Conservation (phyloP, 345 rosid species). For the Noccaea caerulescens region DNA sequence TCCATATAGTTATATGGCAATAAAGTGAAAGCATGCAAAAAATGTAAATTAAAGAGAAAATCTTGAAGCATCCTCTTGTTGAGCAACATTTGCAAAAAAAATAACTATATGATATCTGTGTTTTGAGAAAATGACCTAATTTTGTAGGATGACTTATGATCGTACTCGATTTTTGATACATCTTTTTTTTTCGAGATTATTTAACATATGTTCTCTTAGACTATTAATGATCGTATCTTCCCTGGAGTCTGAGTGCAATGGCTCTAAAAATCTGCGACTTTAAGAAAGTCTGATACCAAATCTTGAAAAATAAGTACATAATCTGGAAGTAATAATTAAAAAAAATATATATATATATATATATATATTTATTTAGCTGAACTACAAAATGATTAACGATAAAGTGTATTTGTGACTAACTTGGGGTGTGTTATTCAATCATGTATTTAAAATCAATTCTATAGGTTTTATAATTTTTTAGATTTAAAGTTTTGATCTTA, state of each 20-base stretch:
- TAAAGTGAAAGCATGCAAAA: conserved; percentile 18
- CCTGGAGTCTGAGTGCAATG: conserved; percentile 5
- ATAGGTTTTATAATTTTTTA: too few species aligned
- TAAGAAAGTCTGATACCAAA: conserved; percentile 22
- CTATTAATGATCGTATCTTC: not conserved
- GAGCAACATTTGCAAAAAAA: conserved; percentile 15
- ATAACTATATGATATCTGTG: not conserved
- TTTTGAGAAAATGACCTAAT: not conserved
- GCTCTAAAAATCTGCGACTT: not conserved
- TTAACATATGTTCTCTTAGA: not conserved
- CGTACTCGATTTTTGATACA: not conserved
- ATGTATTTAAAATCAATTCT: too few species aligned
- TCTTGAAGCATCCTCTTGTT: conserved; percentile 29
- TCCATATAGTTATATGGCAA: conserved; percentile 17
- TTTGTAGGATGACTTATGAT: not conserved
- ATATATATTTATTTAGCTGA: not conserved
- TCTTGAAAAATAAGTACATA: conserved; percentile 22
- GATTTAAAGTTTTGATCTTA: too few species aligned
- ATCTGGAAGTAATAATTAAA: conserved; percentile 16
- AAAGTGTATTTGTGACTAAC: not conserved
- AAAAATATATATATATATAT: too few species aligned
- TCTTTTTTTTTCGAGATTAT: not conserved
- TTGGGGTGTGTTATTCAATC: too few species aligned
- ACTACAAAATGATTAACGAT: not conserved
- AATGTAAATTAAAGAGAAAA: conserved; percentile 27